These are phyloP conservation scores for Myxozyma geophila DNA, from an alignment of 805 yeast genomes.

Conservation along the genomic window DNA sequence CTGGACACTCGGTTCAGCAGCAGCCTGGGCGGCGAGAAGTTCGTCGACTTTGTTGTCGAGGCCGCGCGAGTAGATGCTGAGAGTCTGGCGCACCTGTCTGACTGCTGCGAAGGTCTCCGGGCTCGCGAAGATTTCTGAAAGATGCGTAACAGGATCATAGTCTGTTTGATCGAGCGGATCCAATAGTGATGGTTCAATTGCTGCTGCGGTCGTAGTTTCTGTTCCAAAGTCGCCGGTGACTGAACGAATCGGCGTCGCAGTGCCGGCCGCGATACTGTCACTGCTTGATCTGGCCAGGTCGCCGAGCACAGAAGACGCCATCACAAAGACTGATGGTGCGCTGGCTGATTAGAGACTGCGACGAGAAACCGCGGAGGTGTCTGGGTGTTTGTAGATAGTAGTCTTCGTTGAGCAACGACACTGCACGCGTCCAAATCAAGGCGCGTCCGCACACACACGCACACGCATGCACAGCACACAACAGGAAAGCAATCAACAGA, in stretches of 20 bases:
- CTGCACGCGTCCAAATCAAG: neutral
- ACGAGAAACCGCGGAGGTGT: neutral
- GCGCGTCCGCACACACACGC: neutral
- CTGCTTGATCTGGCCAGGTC: neutral
- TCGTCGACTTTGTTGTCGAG: slow-evolving; percentile 24
- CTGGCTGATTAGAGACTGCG: neutral
- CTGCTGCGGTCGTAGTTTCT: neutral
- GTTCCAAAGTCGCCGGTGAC: too few relatives aligned
- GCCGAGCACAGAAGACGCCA: neutral
- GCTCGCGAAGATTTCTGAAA: slow-evolving; percentile 27
- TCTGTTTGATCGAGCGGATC: slow-evolving; percentile 34
- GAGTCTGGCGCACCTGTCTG: slow-evolving; percentile 2
- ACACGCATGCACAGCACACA: too few relatives aligned
- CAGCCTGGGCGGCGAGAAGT: slow-evolving; percentile 29
- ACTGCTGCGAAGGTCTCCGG: slow-evolving; percentile 13
- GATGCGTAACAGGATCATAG: slow-evolving; percentile 33
- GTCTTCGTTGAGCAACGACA: neutral
- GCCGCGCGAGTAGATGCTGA: slow-evolving; percentile 4
- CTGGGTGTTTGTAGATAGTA: neutral
- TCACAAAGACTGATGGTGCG: neutral
- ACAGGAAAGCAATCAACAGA: too few relatives aligned
- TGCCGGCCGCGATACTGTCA: neutral
- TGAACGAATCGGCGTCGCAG: neutral
- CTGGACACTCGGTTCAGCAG: slow-evolving; percentile 33
- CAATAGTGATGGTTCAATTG: slow-evolving; percentile 7